Evolutionary conservation across 1,284 basidiomycete genomes (phyloP).

Genomic region (Ustilago lituana): DNA sequence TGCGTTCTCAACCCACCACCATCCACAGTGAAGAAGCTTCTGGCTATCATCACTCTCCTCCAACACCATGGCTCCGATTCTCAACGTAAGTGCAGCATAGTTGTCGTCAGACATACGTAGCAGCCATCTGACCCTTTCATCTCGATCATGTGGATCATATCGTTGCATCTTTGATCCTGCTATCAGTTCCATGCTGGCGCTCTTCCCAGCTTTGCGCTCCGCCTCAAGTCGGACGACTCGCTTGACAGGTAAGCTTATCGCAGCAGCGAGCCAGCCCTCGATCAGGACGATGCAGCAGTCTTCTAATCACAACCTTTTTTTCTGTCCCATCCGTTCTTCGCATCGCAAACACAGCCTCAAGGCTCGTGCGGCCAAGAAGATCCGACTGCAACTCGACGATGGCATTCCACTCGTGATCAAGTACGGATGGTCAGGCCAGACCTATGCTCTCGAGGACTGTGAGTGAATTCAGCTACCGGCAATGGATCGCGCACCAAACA

Average conservation of each 20-base stretch:
- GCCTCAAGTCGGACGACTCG: constrained; percentile 59
- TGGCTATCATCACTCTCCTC: constrained; percentile 13
- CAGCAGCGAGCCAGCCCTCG: neutral
- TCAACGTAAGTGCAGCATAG: constrained; percentile 51
- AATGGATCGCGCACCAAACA: no score
- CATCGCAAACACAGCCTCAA: constrained; percentile 32
- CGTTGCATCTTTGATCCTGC: no score
- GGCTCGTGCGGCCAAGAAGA: constrained; percentile 59
- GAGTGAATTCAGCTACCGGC: constrained; percentile 12
- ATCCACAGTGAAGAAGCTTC: no score
- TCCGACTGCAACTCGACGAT: constrained; percentile 57
- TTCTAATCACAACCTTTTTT: neutral
- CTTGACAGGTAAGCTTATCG: constrained; percentile 44
- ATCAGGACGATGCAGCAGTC: neutral
- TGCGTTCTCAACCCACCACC: neutral
- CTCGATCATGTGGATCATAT: no score
- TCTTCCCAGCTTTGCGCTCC: constrained; percentile 62
- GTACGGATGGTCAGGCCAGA: constrained; percentile 59
- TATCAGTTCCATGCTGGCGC: constrained; percentile 65
- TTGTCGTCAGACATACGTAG: neutral
- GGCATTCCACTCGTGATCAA: constrained; percentile 61
- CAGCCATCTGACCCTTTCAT: constrained; percentile 5
- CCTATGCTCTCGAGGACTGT: constrained; percentile 64
- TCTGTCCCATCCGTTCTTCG: neutral
- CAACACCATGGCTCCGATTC: constrained; percentile 57